A percentile compares a stretch with the other conserved stretches of the same genome.
Evolutionary conservation across 495 filamentous ascomycete species (phyloP).

Genomic region (Parachaetomium inaequale): DNA sequence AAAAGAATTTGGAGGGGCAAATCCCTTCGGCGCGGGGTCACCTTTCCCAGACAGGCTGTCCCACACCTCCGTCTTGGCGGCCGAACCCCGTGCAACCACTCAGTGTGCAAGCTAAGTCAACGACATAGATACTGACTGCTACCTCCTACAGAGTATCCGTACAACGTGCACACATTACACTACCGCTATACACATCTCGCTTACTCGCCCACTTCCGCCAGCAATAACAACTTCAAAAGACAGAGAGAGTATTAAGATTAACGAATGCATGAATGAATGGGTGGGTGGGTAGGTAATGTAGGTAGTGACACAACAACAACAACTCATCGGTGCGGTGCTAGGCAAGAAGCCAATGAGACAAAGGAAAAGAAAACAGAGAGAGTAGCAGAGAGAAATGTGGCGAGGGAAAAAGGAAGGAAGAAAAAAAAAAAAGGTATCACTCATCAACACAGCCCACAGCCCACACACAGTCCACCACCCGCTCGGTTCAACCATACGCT

Average conservation of each 20-base stretch:
- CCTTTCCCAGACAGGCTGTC: not conserved
- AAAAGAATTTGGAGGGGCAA: constrained; percentile 31
- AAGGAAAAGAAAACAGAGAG: not conserved
- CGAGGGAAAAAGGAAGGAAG: not conserved
- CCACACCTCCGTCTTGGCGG: not conserved
- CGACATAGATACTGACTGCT: not conserved
- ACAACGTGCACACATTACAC: constrained; percentile 1
- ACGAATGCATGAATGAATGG: constrained; percentile 7
- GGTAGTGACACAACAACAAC: not conserved
- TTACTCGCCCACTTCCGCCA: not conserved
- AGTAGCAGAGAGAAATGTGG: not conserved
- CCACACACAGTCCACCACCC: not conserved
- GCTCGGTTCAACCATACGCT: not conserved
- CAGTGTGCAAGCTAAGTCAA: not conserved
- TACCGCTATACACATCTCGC: constrained; percentile 7
- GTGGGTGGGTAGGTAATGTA: no score
- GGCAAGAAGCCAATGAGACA: not conserved
- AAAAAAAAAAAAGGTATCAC: constrained; percentile 22
- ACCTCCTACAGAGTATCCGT: constrained; percentile 6
- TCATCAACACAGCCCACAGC: constrained; percentile 14
- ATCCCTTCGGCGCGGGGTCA: not conserved
- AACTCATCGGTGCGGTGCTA: not conserved
- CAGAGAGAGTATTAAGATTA: constrained; percentile 19
- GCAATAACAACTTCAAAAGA: not conserved
- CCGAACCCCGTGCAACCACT: not conserved